Conservation (phyloP, 2,329 filamentous ascomycete genomes). For the Pyrenochaeta sp. region DNA sequence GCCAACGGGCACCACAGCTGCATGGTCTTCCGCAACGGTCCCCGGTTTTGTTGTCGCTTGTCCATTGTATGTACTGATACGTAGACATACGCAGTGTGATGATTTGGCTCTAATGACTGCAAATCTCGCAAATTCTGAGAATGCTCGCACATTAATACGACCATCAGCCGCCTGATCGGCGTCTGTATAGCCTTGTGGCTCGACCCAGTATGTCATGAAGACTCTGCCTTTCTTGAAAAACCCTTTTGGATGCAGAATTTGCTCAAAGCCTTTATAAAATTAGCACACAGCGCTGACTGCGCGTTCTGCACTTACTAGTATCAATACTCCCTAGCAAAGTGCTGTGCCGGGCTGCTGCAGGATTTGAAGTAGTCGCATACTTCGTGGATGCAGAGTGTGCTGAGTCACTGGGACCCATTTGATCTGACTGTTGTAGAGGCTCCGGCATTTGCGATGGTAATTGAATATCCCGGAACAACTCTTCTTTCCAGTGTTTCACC, state of each 20-base stretch:
- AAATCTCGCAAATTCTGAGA: slow-evolving; percentile 9
- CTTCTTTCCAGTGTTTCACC: slow-evolving; percentile 15
- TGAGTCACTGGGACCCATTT: too few species aligned
- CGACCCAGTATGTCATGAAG: slow-evolving; percentile 13
- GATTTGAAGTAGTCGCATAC: too few species aligned
- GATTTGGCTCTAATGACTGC: slow-evolving; percentile 6
- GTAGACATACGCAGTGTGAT: slow-evolving; percentile 8
- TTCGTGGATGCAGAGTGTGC: too few species aligned
- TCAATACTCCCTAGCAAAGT: not conserved
- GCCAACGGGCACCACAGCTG: slow-evolving; percentile 5
- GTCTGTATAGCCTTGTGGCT: not conserved
- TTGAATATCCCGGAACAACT: not conserved
- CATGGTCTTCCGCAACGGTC: slow-evolving; percentile 8
- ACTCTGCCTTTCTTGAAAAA: slow-evolving; percentile 22
- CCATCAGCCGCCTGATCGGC: not conserved
- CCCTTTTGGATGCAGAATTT: slow-evolving; percentile 5
- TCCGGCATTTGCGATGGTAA: not conserved
- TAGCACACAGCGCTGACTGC: not conserved
- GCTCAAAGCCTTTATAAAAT: slow-evolving; percentile 4
- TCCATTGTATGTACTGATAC: slow-evolving; percentile 7
- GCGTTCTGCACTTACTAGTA: not conserved
- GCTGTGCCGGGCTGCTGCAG: too few species aligned
- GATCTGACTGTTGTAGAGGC: not conserved
- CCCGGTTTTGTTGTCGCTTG: slow-evolving; percentile 10
- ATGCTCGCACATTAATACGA: not conserved